phyloP scores from a whole-genome alignment of 805 yeast species.

The Candida silvatica region DNA sequence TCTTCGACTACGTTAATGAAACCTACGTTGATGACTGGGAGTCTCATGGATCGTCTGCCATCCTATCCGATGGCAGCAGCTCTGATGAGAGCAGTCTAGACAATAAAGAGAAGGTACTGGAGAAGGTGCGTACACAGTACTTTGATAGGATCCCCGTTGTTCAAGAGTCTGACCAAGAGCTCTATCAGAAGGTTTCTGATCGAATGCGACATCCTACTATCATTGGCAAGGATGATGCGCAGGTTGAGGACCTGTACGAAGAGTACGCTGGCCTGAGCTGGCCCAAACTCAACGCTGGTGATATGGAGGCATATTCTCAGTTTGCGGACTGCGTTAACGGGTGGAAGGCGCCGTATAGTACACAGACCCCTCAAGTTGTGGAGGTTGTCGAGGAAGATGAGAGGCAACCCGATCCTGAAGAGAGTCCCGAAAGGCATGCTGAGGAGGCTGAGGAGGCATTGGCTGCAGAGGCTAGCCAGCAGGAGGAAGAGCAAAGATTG shows the following conservation, averaged over 20 bases:
- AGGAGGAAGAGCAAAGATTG: too few relatives aligned
- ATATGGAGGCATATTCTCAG: constrained; percentile 1
- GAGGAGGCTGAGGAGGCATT: too few relatives aligned
- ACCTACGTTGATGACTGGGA: constrained; percentile 5
- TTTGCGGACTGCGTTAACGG: constrained; percentile 3
- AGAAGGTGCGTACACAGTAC: neutral
- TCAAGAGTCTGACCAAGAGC: too few relatives aligned
- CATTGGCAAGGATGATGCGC: neutral
- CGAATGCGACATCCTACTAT: too few relatives aligned
- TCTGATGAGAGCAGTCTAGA: neutral
- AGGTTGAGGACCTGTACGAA: neutral
- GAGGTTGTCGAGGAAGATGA: neutral
- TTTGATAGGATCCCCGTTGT: constrained; percentile 1
- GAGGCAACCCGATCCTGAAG: too few relatives aligned
- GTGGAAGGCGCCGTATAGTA: constrained; percentile 3
- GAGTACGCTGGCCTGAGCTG: constrained; percentile 1
- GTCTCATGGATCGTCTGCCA: neutral
- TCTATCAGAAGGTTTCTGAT: too few relatives aligned
- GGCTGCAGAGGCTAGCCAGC: neutral
- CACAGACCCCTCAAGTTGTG: too few relatives aligned
- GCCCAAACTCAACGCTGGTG: neutral
- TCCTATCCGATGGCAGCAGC: neutral
- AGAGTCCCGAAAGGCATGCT: too few relatives aligned
- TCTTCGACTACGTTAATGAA: constrained; percentile 5
- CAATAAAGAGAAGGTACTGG: neutral